These are phyloP conservation scores for Penicillium fuscoglaucum DNA, from an alignment of 2,329 filamentous ascomycete species.

Conservation along the genomic window DNA sequence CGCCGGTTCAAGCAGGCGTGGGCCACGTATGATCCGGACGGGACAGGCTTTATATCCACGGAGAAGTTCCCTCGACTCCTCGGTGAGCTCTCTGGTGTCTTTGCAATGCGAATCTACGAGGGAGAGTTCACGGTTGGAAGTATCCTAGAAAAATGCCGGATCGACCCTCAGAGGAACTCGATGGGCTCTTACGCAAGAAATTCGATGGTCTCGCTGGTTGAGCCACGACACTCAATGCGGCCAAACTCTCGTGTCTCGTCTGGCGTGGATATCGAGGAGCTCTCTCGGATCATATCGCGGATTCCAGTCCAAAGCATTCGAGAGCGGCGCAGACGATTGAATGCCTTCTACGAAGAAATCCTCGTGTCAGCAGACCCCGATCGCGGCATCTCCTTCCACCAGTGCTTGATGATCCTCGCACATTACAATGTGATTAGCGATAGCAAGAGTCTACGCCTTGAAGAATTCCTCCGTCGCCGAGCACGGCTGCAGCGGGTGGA, in stretches of 20 bases:
- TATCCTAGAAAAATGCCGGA: constrained; percentile 80
- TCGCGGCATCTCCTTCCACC: constrained; percentile 85
- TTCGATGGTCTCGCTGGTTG: constrained; percentile 30
- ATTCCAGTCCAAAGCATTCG: constrained; percentile 77
- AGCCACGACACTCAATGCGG: constrained; percentile 17
- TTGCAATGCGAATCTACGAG: constrained; percentile 96
- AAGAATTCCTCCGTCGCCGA: constrained; percentile 89
- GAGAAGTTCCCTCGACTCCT: constrained; percentile 85
- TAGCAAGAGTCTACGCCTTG: constrained; percentile 89
- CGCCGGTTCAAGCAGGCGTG: constrained; percentile 97
- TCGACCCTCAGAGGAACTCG: constrained; percentile 46
- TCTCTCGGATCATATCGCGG: constrained; percentile 70
- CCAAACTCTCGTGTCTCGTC: constrained; percentile 43
- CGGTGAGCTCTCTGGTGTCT: constrained; percentile 85
- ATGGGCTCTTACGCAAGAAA: constrained; percentile 30
- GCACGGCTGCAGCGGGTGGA: constrained; percentile 90
- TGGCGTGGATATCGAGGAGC: constrained; percentile 69
- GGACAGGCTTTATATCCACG: constrained; percentile 86
- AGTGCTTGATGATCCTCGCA: constrained; percentile 89
- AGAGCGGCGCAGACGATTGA: constrained; percentile 74
- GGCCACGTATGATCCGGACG: constrained; percentile 90
- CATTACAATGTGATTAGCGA: constrained; percentile 99
- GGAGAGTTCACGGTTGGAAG: constrained; percentile 82
- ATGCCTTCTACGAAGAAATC: constrained; percentile 96
- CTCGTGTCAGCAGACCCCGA: constrained; percentile 89